A percentile compares a stretch with the other conserved stretches of the same genome.
Evolutionary conservation across 805 yeast genomes (phyloP).

Genomic region (Candida xyloterini): DNA sequence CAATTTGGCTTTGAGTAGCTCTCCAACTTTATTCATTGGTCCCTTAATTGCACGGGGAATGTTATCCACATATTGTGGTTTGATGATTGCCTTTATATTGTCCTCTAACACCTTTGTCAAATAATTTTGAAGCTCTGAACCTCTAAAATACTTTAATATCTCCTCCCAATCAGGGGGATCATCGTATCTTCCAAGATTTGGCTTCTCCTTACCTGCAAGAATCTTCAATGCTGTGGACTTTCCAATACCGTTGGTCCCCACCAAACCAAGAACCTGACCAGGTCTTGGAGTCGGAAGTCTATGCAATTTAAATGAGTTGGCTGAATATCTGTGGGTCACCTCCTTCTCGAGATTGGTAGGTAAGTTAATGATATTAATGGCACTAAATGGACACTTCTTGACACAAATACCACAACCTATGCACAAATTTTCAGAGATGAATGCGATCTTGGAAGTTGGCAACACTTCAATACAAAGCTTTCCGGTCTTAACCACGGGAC

Average conservation of each 20-base stretch:
- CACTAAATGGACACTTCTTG: slow-evolving; percentile 97
- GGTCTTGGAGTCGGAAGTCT: slow-evolving; percentile 98
- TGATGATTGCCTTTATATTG: slow-evolving; percentile 91
- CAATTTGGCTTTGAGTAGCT: slow-evolving; percentile 68
- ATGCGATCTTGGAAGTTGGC: slow-evolving; percentile 88
- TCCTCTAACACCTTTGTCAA: slow-evolving; percentile 93
- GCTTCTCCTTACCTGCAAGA: slow-evolving; percentile 95
- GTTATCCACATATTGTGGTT: slow-evolving; percentile 98
- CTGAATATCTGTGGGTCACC: slow-evolving; percentile 96
- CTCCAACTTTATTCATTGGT: slow-evolving; percentile 82
- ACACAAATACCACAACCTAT: slow-evolving; percentile 99
- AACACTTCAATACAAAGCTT: slow-evolving; percentile 95
- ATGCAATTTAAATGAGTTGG: slow-evolving; percentile 95
- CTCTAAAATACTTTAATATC: slow-evolving; percentile 87
- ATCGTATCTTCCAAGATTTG: slow-evolving; percentile 90
- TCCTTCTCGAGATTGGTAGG: slow-evolving; percentile 92
- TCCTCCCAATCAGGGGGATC: slow-evolving; percentile 98
- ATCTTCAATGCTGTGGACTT: slow-evolving; percentile 96
- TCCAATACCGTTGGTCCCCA: slow-evolving; percentile 99
- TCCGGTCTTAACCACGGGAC: slow-evolving; percentile 98
- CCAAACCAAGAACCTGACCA: slow-evolving; percentile 96
- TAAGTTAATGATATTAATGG: slow-evolving; percentile 90
- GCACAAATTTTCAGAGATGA: slow-evolving; percentile 89
- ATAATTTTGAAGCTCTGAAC: slow-evolving; percentile 94
- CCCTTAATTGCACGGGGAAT: slow-evolving; percentile 95